Evolutionary conservation across 2,329 filamentous ascomycete species (phyloP).

Genomic region (Fusarium brevicatenulatum): DNA sequence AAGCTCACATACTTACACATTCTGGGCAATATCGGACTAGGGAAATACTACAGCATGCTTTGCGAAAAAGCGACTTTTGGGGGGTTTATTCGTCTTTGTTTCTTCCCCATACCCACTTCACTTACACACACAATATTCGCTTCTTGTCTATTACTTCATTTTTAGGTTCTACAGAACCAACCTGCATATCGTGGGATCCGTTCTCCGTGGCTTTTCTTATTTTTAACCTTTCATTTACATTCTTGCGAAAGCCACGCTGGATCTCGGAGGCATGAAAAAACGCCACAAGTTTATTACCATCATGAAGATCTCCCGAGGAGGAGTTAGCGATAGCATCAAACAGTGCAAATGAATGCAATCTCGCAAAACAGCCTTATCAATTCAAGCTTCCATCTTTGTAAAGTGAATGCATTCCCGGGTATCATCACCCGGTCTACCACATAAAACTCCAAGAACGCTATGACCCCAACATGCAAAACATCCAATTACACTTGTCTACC

Average conservation of each 20-base stretch:
- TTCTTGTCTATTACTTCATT: slow-evolving; percentile 12
- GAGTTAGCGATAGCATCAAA: slow-evolving; percentile 26
- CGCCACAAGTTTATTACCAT: slow-evolving; percentile 20
- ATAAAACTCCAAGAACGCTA: slow-evolving; percentile 6
- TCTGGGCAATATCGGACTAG: slow-evolving; percentile 6
- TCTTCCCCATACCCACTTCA: slow-evolving; percentile 19
- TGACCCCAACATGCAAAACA: slow-evolving; percentile 25
- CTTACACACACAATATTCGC: slow-evolving; percentile 11
- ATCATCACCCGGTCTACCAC: slow-evolving; percentile 16
- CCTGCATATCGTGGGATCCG: slow-evolving; percentile 20
- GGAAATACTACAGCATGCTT: slow-evolving; percentile 9
- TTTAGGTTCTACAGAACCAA: slow-evolving; percentile 5
- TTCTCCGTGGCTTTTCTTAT: slow-evolving; percentile 13
- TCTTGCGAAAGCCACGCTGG: slow-evolving; percentile 30
- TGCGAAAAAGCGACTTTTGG: slow-evolving; percentile 14
- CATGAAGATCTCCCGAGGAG: slow-evolving; percentile 26
- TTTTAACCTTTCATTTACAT: slow-evolving; percentile 33
- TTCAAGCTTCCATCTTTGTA: not conserved
- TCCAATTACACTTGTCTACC: not conserved
- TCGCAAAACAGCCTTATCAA: slow-evolving; percentile 1
- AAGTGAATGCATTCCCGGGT: slow-evolving; percentile 6
- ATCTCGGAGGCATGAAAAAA: slow-evolving; percentile 6
- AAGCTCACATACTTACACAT: not conserved
- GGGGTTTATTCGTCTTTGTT: not conserved
- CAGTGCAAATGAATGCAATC: slow-evolving; percentile 23